Evolutionary conservation across 176 grass and related monocot genomes (phyloP).

Genomic region (Elaeis guineensis): DNA sequence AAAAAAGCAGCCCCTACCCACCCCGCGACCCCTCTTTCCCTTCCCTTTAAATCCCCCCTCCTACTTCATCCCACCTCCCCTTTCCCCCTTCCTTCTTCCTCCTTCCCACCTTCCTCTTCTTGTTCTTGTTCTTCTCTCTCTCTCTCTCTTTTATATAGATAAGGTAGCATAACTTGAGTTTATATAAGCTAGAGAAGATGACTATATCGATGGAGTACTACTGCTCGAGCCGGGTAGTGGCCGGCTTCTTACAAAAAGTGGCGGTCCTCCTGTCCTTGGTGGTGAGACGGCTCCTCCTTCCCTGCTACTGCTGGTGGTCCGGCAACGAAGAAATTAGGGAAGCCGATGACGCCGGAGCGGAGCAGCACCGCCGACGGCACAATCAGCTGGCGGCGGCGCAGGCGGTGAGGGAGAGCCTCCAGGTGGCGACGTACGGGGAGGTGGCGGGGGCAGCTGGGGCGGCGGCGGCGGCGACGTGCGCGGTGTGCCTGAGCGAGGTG

Average conservation of each 20-base stretch:
- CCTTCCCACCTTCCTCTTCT: no score
- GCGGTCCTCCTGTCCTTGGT: not conserved
- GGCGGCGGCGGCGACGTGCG: not conserved
- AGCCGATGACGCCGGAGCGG: no score
- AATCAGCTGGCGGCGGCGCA: not conserved
- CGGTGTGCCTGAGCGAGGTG: constrained; percentile 18
- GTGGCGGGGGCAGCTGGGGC: not conserved
- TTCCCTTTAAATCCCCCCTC: no score
- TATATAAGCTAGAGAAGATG: not conserved
- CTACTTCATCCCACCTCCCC: no score
- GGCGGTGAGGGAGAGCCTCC: constrained; percentile 7
- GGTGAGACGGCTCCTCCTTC: not conserved
- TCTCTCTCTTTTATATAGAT: not conserved
- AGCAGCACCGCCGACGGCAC: not conserved
- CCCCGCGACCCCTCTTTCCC: no score
- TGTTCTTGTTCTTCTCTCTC: not conserved
- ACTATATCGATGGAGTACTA: constrained; percentile 1
- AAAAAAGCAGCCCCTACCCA: no score
- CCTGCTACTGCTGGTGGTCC: not conserved
- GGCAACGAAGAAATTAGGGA: not conserved
- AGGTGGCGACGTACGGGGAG: constrained; percentile 10
- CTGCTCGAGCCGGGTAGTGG: not conserved
- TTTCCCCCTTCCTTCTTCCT: not conserved
- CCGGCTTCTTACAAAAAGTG: not conserved
- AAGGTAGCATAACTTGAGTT: not conserved